Evolutionary conservation across 2,329 filamentous ascomycete genomes (phyloP), one percentile per base, ranked within the genome.

Genomic region (Bipolaris zeicola): DNA sequence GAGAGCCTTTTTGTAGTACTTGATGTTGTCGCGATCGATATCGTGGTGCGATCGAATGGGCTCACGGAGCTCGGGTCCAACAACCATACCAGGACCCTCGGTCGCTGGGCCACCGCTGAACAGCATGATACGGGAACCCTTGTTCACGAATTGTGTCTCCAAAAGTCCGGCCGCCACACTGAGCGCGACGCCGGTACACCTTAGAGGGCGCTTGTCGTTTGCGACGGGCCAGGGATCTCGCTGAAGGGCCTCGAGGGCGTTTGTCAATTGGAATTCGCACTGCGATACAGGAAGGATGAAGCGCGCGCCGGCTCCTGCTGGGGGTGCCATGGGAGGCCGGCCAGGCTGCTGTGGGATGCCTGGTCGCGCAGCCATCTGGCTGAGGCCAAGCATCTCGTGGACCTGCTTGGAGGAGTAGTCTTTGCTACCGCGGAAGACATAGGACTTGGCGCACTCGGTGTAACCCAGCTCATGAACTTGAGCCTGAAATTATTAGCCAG

Each of bases 381-480:
- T 83, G 52, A 97, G 83, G 26, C 93, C 95, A 48, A 99, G 88
- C 95, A 99, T 99, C 73, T 99, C 95, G 77, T 98, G 94, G n/a
- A 99, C 92, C 76, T 98, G 93, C 80, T 98, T 98, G 51, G 93
- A 91, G n/a, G 88, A 85, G 77, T 99, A 99, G 72, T 99, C 95
- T 82, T 98, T 99, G 82, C 88, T 97, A 37, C 95, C 95, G 54
- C 94, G 87, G 84, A 99, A 99, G 39, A 99, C 95, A 71, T 97
- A 99, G 5, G 94, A 97, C 79, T 98, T 99, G 64, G 95, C 92
- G 78, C 95, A 99, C 78, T 98, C 95, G 52, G 91, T 93, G 75
- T 99, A 99, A 52, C 95, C 95, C 66, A 99, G 91, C 79, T 99
- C 95, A 75, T 99, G 95, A 16, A 99, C 92, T 85, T 97, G 93